phyloP scores from a whole-genome alignment of 192 early-diverging fungal genomes.

The Coemansia sp. region DNA sequence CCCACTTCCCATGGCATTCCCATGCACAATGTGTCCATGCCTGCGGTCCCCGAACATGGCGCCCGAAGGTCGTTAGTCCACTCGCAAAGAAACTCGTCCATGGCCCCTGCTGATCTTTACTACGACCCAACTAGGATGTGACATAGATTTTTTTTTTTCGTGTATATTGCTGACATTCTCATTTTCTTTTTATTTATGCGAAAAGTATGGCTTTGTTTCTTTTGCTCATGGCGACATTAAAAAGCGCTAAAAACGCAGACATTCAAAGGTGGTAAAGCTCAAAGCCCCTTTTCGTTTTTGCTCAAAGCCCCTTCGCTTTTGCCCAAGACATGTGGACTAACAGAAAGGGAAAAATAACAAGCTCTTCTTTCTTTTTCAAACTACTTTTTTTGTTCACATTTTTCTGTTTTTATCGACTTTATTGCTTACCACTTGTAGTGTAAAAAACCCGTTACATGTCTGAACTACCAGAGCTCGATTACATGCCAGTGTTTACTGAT shows the following conservation, averaged over 20 bases:
- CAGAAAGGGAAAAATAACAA: background rate
- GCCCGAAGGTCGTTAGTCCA: background rate
- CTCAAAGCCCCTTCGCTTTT: no score
- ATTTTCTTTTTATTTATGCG: background rate
- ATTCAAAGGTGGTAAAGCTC: no score
- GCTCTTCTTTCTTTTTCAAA: background rate
- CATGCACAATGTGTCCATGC: background rate
- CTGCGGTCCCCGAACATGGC: background rate
- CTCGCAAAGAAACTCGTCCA: background rate
- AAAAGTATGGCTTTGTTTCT: background rate
- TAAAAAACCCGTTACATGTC: background rate
- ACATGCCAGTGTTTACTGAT: background rate
- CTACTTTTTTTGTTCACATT: background rate
- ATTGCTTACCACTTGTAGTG: background rate
- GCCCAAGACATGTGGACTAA: background rate
- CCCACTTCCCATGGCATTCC: slow-evolving; percentile 34
- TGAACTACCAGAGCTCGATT: background rate
- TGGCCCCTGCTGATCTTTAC: background rate
- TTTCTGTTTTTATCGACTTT: background rate
- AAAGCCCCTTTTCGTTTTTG: no score
- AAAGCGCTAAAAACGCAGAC: background rate
- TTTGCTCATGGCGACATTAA: no score
- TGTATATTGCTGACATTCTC: no score
- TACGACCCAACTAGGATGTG: background rate
- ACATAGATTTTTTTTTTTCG: background rate